phyloP scores from a whole-genome alignment of 148 eudicot species.

The Amaranthus palmeri region DNA sequence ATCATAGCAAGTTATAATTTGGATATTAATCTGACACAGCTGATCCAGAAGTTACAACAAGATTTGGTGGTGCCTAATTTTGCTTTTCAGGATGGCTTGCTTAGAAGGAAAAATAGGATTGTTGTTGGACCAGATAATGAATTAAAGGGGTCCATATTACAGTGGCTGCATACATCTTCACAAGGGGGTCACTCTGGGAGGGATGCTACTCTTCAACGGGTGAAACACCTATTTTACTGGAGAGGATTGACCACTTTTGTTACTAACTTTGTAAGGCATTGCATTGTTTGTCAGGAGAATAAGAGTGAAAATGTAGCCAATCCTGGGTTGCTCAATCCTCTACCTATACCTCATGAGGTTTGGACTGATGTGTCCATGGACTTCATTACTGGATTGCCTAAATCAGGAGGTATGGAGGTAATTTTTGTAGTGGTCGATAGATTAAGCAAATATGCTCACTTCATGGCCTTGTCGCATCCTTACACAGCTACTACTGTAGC shows the following conservation, averaged over 20 bases:
- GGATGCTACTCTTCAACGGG: background rate
- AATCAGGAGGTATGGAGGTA: background rate
- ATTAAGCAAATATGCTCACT: background rate
- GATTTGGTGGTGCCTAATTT: background rate
- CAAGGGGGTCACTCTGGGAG: background rate
- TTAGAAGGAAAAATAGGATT: background rate
- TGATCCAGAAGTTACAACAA: too few species aligned
- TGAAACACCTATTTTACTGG: background rate
- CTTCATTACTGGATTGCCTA: background rate
- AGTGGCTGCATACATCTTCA: background rate
- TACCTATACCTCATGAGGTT: background rate
- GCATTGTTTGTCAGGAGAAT: background rate
- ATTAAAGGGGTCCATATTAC: background rate
- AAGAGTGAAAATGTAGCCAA: background rate
- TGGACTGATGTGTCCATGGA: background rate
- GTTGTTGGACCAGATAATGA: background rate
- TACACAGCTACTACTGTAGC: background rate
- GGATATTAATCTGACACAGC: too few species aligned
- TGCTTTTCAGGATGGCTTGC: background rate
- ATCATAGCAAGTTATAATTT: background rate
- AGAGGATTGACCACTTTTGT: background rate
- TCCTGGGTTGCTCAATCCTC: background rate
- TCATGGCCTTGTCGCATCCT: background rate
- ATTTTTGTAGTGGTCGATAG: background rate
- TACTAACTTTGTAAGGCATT: background rate